Evolutionary conservation across 257 asterid genomes (phyloP).

Genomic region (Verbascum thapsus): DNA sequence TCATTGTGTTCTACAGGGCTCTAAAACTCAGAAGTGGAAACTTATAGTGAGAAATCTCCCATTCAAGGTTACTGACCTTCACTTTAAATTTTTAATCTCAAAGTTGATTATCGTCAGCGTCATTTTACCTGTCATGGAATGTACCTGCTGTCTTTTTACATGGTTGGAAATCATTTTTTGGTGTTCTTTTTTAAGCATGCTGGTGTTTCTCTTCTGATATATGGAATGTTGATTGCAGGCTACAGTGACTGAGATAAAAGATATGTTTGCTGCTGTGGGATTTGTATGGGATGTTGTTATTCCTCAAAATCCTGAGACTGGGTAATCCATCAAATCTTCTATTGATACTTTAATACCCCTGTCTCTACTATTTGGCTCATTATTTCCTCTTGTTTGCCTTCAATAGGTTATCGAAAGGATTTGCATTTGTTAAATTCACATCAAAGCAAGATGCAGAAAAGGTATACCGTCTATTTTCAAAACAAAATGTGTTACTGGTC

Average conservation of each 20-base stretch:
- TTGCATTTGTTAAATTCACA: conserved; percentile 91
- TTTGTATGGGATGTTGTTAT: conserved; percentile 90
- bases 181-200: conserved; percentile 6
- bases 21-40: conserved; percentile 93
- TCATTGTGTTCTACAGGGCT: conserved; percentile 63
- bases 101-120: conserved; percentile 5
- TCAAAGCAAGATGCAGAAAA: conserved; percentile 86
- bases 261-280: conserved; percentile 73
- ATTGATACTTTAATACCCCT: conserved; percentile 3
- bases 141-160: conserved; percentile 11
- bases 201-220: conserved; percentile 20
- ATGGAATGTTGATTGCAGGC: conserved; percentile 57
- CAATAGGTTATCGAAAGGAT: conserved; percentile 82
- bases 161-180: neutral
- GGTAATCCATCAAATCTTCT: conserved; percentile 46
- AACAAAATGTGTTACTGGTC: conserved; percentile 19
- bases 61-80: conserved; percentile 64
- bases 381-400: conserved; percentile 24
- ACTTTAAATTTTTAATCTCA: conserved; percentile 17
- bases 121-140: neutral
- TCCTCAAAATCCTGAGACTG: conserved; percentile 79
- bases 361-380: conserved; percentile 23
- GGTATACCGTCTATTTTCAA: conserved; percentile 42
- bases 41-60: conserved; percentile 93
- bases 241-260: conserved; percentile 66